These are phyloP conservation scores for Oenanthe sinensis DNA, from an alignment of 129 eudicot species.

Conservation along the genomic window DNA sequence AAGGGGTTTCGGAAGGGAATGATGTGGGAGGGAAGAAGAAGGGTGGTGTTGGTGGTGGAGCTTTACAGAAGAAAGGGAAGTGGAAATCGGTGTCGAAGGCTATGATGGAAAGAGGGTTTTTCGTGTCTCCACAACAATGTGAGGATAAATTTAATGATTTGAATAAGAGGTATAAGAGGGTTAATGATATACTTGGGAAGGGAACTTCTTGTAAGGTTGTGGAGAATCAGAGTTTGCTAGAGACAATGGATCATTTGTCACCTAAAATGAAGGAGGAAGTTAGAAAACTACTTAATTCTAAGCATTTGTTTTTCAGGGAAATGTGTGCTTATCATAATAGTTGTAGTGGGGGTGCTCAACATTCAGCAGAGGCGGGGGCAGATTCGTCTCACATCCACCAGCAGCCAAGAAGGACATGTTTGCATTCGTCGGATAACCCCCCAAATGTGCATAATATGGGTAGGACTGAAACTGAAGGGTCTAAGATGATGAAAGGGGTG, in stretches of 20 bases:
- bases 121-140: slow-evolving; percentile 93
- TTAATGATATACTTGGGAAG: slow-evolving; percentile 73
- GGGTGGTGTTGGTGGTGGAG: slow-evolving; percentile 22
- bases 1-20: slow-evolving; percentile 38
- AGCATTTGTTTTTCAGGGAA: slow-evolving; percentile 88
- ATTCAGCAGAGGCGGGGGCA: slow-evolving; percentile 21
- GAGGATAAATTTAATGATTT: slow-evolving; percentile 91
- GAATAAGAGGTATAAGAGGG: slow-evolving; percentile 91
- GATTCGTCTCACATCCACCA: slow-evolving; percentile 12
- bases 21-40: slow-evolving; percentile 41
- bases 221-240: slow-evolving; percentile 75
- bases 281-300: slow-evolving; percentile 69
- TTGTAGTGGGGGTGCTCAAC: slow-evolving; percentile 27
- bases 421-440: slow-evolving; percentile 36
- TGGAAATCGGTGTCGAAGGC: slow-evolving; percentile 95
- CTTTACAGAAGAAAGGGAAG: slow-evolving; percentile 88
- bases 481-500: slow-evolving; percentile 22
- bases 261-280: slow-evolving; percentile 78
- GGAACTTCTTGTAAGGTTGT: slow-evolving; percentile 88
- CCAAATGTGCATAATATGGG: slow-evolving; percentile 11
- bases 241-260: slow-evolving; percentile 59
- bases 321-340: slow-evolving; percentile 94
- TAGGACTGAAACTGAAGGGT: slow-evolving; percentile 18
- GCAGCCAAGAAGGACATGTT: slow-evolving; percentile 18
- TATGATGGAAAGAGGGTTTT: slow-evolving; percentile 90